phyloP scores from a whole-genome alignment of 495 filamentous ascomycete genomes.

The Astrothelium subdiscretum region DNA sequence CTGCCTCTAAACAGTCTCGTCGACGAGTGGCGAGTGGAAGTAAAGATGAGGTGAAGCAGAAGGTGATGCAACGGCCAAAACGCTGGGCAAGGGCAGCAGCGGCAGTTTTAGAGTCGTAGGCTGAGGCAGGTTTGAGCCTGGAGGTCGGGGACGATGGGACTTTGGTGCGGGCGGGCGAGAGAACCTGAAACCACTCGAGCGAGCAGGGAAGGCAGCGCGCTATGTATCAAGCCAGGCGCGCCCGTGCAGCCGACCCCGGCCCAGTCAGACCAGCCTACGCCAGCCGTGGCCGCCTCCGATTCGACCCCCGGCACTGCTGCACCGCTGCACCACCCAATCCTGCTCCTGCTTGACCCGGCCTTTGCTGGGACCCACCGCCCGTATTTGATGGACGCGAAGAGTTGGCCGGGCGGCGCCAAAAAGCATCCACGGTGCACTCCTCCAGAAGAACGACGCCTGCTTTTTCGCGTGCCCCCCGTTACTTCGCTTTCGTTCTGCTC shows the following conservation, averaged over 20 bases:
- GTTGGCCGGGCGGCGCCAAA: neutral
- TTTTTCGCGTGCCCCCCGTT: too few species aligned
- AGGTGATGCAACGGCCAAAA: slow-evolving; percentile 1
- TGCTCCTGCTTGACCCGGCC: neutral
- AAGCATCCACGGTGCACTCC: too few species aligned
- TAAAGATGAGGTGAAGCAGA: slow-evolving; percentile 1
- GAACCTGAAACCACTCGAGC: neutral
- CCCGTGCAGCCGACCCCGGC: neutral
- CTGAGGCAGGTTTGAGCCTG: slow-evolving; percentile 2
- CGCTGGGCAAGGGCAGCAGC: slow-evolving; percentile 1
- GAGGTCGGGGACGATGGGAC: neutral
- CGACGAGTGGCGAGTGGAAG: neutral
- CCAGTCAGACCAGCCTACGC: slow-evolving; percentile 2
- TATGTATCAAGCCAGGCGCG: neutral
- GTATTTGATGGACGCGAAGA: neutral
- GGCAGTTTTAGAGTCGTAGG: slow-evolving; percentile 1
- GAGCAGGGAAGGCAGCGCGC: neutral
- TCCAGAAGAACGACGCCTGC: too few species aligned
- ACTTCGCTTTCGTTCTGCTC: too few species aligned
- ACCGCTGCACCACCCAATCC: neutral
- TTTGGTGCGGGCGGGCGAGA: neutral
- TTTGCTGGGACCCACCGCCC: neutral
- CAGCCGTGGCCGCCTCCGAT: neutral
- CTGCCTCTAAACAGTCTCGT: slow-evolving; percentile 16
- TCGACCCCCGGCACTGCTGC: neutral